Base-by-base conservation (phyloP, 2,329 filamentous ascomycete genomes). In the Gremmenia infestans region DNA sequence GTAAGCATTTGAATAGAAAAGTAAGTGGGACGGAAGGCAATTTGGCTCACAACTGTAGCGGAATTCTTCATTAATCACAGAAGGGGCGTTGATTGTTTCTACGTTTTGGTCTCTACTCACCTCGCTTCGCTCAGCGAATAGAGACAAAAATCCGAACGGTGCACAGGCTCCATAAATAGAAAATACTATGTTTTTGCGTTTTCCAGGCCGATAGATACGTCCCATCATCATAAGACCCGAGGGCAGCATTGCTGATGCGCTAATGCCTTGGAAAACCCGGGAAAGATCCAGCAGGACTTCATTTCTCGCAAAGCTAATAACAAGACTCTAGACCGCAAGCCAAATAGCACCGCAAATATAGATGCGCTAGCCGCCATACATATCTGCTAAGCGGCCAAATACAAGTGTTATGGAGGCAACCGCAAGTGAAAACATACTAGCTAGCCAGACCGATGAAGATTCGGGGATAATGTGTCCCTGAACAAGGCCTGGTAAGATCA, bases 221-320 rank as follows among this genome's bases (percentile, higher is more conserved):
- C 72, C 73, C 15, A 82, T 68, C 50, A 80, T 72, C 0, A 79
- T 78, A 0, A 82, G 72, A 0, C 76, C 74, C 59, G 81, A 81
- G 0, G 79, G 78, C 67, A 81, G 73, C n/a, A 81, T 66, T 15
- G 79, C 69, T 0, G 75, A 78, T 1, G 76, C 78, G 0, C 80
- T 79, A 11, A 80, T 72, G 0, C 81, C 80, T 0, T 85, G 81
- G 2, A 84, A 66, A 0, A 77, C 79, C 5, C 82, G 74, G n/a
- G 74, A 73, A 37, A 78, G 71, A 56, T 79, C 73, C 62, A 82
- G 81, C 42, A 67, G 63, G 4, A 65, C 57, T 2, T 50, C 43
- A 40, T 48, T 70, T 73, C 53, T 51, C 11, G 49, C 63, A 25
- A 66, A 64, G 4, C 67, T 67, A 12, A 61, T 61, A 2, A 68